Conservation (phyloP, 306 rosid species). For the Lathyrus aphaca region DNA sequence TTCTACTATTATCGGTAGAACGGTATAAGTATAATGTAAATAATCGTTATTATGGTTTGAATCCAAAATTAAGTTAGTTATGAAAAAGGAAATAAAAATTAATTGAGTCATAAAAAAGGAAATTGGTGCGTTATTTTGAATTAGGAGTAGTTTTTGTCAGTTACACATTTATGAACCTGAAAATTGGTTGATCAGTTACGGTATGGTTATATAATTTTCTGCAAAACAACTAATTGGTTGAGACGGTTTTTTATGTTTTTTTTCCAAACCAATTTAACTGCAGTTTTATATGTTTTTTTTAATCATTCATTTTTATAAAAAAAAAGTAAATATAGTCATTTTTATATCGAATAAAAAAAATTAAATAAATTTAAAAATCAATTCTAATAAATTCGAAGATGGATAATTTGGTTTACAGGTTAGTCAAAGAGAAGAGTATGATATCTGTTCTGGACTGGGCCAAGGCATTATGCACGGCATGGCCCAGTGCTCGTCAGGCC, state of each 20-base stretch:
- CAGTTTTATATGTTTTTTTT: no score
- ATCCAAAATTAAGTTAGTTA: neutral
- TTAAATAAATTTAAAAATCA: no score
- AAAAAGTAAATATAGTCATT: no score
- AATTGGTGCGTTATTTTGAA: conserved; percentile 17
- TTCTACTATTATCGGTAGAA: neutral
- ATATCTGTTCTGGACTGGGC: no score
- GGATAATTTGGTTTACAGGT: no score
- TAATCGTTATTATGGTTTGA: conserved; percentile 1
- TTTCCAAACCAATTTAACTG: neutral
- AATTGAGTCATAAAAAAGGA: neutral
- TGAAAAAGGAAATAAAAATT: conserved; percentile 2
- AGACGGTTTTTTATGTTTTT: neutral
- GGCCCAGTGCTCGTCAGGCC: no score
- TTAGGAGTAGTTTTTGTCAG: conserved; percentile 30
- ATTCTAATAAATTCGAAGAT: no score
- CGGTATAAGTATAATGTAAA: conserved; percentile 3
- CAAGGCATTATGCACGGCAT: no score
- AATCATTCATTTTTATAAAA: no score
- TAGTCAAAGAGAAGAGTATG: no score
- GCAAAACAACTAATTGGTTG: neutral
- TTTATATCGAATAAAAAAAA: no score
- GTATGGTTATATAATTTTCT: neutral
- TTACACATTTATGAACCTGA: conserved; percentile 7
- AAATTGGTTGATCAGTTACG: conserved; percentile 18